Conservation (phyloP, 805 yeast genomes). For the Metschnikowia kunwiensis region DNA sequence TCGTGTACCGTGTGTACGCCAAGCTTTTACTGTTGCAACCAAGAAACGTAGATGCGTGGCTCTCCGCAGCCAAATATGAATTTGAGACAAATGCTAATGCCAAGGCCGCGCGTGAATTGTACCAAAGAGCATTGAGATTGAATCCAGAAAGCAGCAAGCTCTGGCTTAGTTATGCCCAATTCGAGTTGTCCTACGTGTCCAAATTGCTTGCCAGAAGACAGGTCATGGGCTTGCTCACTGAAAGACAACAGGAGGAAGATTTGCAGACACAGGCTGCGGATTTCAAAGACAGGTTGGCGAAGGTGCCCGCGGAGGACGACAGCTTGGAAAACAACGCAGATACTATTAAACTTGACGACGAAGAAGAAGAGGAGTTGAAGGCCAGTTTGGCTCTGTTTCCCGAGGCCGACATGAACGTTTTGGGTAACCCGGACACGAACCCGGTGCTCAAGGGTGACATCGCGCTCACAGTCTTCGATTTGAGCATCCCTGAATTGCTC, state of each 20-base stretch:
- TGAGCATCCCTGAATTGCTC: conserved; percentile 31
- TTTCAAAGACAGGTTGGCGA: conserved; percentile 24
- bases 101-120: conserved; percentile 79
- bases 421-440: conserved; percentile 82
- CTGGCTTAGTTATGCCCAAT: conserved; percentile 84
- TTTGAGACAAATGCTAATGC: conserved; percentile 85
- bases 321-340: conserved; percentile 30
- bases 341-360: conserved; percentile 41
- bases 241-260: conserved; percentile 59
- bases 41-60: conserved; percentile 86
- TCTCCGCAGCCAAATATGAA: conserved; percentile 91
- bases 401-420: conserved; percentile 78
- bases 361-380: conserved; percentile 48
- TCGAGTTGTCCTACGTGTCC: conserved; percentile 83
- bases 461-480: conserved; percentile 40
- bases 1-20: conserved; percentile 72
- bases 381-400: conserved; percentile 72
- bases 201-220: conserved; percentile 80
- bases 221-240: conserved; percentile 74
- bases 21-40: conserved; percentile 84
- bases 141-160: conserved; percentile 68
- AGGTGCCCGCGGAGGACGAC: conserved; percentile 16
- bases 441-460: conserved; percentile 60
- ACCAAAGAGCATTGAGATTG: conserved; percentile 82
- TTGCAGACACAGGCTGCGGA: conserved; percentile 30